Base-by-base conservation (phyloP, 2,329 filamentous ascomycete genomes). In the Colletotrichum tamarilloi region DNA sequence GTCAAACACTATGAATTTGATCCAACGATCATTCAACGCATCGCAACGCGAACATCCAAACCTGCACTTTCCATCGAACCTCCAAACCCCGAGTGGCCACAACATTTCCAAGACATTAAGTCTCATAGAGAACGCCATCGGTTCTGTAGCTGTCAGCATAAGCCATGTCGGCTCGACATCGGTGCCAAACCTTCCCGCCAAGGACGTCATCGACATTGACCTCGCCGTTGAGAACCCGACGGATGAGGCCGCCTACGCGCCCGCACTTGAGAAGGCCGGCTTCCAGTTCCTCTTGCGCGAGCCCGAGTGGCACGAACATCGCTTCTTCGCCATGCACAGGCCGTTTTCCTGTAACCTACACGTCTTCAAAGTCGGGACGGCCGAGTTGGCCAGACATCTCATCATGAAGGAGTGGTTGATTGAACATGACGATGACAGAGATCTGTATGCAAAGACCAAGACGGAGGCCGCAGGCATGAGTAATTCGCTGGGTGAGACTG, bases 161-260 rank as follows among this genome's bases (percentile, higher is more conserved):
- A 75, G 80, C 22, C 87, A 89, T 76, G 81, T 85, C 38, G 88
- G 88, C 30, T 88, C 86, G 14, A 89, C 88, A 32, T 86, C 85
- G 63, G 81, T 90, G 7, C 85, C 86, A 0, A 80, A 78, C 8
- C 82, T 90, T 4, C 81, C 85, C 0, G 87, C 88, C 58, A 89
- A 90, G 79, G 80, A 82, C 35, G 79, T 89, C 59, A 86, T 90
- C 59, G 88, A 90, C 76, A 82, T 90, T 32, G 88, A 89, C 75
- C 78, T 89, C 9, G 80, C 84, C 4, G 81, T 89, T 8, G 60
- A 76, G 3, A 80, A 87, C 60, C 71, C 82, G 28, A 75, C 75
- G 12, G 81, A 84, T 52, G 87, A 89, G 75, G 77, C 74, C 2
- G 77, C 78, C 1, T 89, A 88, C 72, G 84, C 84, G 8, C 76